These are phyloP conservation scores for Kuraishia borneana DNA, from an alignment of 805 yeast genomes.

Conservation along the genomic window DNA sequence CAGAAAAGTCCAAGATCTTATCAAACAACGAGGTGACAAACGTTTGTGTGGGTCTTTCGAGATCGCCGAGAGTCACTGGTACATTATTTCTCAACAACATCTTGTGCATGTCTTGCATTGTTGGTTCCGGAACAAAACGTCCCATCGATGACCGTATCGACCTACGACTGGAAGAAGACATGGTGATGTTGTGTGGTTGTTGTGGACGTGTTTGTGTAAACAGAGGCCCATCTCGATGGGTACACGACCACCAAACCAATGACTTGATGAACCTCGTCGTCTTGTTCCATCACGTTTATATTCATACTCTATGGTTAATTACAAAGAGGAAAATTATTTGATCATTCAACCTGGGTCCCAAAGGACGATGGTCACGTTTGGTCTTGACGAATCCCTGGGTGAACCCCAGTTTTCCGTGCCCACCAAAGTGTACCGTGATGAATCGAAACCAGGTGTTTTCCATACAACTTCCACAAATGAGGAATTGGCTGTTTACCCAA, in stretches of 20 bases:
- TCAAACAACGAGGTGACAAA: background rate
- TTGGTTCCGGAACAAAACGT: background rate
- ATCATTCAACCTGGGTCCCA: constrained; percentile 75
- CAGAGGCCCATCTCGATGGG: too few relatives aligned
- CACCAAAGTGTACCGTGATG: constrained; percentile 41
- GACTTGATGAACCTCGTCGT: too few relatives aligned
- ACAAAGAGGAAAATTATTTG: constrained; percentile 22
- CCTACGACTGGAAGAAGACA: background rate
- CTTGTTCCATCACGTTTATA: too few relatives aligned
- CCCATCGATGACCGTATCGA: background rate
- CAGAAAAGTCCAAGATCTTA: background rate
- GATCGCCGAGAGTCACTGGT: background rate
- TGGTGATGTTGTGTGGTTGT: too few relatives aligned
- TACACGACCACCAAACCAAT: too few relatives aligned
- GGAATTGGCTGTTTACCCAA: constrained; percentile 44
- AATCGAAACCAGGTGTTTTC: constrained; percentile 16
- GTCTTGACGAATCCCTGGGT: constrained; percentile 61
- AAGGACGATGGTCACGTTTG: constrained; percentile 67
- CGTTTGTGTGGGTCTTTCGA: background rate
- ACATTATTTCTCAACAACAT: background rate
- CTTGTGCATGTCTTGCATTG: background rate
- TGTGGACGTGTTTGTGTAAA: too few relatives aligned
- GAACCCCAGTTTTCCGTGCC: constrained; percentile 74
- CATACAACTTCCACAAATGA: constrained; percentile 27
- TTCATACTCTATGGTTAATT: constrained; percentile 26